Base-by-base conservation (phyloP, 805 yeast species). In the Saccharomycopsis sp. region DNA sequence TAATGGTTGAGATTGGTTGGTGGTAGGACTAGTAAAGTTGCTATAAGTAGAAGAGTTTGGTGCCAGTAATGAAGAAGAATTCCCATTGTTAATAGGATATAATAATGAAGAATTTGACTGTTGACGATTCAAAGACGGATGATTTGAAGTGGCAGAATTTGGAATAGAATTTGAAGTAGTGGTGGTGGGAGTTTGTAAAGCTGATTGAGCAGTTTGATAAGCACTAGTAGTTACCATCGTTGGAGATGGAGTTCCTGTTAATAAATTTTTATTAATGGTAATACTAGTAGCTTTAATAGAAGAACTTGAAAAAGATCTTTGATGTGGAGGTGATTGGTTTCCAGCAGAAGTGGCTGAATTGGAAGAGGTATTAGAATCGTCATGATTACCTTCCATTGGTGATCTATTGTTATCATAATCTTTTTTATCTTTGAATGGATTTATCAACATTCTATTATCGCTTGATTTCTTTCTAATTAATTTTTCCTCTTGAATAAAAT, bases 141-240 rank as follows among this genome's bases (percentile, higher is more conserved):
- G 30, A n/a, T n/a, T n/a, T n/a, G n/a, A n/a, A n/a, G n/a, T n/a
- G n/a, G n/a, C n/a, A n/a, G n/a, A n/a, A n/a, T n/a, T n/a, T n/a
- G n/a, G n/a, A n/a, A n/a, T n/a, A n/a, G n/a, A n/a, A n/a, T n/a
- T n/a, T n/a, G n/a, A n/a, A 21, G 39, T 36, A 5, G 40, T 20
- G 5, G 42, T 34, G 21, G 34, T 38, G 14, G 48, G 48, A 25
- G 48, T 45, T 18, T 45, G 46, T 13, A 42, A 25, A 2, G 48
- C 45, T 9, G 31, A 15, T 36, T 45, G 48, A 3, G 46, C 43
- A 10, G 46, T 39, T 20, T 45, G 46, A 27, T 41, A 45, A 4
- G 41, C 43, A n/a, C 43, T 37, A 5, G 35, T 20, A 3, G 32
- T 32, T 4, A 27, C 14, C n/a, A 35, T 25, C 3, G 43, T 43